phyloP scores from a whole-genome alignment of 768 basidiomycete genomes.

The Tulasnella sp. region DNA sequence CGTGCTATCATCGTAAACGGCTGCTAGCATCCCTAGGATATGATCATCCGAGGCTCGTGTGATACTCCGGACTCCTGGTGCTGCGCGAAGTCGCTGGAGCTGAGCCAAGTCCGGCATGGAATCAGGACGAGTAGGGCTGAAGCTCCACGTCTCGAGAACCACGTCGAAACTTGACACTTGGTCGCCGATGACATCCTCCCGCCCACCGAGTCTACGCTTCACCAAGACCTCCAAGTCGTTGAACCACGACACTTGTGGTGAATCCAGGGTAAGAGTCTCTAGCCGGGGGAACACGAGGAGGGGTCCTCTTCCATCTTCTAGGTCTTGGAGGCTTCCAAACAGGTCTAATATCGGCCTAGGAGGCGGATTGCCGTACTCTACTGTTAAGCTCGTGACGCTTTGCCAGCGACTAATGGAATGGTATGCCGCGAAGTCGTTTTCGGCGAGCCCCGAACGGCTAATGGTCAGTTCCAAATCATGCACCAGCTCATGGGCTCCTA shows the following conservation, averaged over 20 bases:
- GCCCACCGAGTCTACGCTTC: neutral
- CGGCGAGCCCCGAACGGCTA: neutral
- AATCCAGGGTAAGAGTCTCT: neutral
- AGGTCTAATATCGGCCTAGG: neutral
- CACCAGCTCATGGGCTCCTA: neutral
- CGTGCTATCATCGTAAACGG: neutral
- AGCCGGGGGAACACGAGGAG: neutral
- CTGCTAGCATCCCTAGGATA: neutral
- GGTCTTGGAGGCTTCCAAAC: neutral
- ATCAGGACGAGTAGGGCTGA: no score
- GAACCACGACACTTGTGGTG: neutral
- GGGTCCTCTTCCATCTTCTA: neutral
- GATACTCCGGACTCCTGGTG: neutral
- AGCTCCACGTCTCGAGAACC: neutral
- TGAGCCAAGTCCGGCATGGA: neutral
- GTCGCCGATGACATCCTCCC: neutral
- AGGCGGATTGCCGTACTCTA: neutral
- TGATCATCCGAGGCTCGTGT: neutral
- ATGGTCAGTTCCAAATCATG: neutral
- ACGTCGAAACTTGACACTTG: neutral
- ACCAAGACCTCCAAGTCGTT: neutral
- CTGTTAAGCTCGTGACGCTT: neutral
- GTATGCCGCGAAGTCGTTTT: neutral
- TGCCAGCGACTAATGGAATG: neutral
- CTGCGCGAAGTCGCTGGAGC: neutral